A percentile compares a stretch with the other conserved stretches of the same genome.
These are phyloP conservation scores for Sporisorium scitamineum DNA, from an alignment of 1,284 basidiomycete species.

Conservation along the genomic window DNA sequence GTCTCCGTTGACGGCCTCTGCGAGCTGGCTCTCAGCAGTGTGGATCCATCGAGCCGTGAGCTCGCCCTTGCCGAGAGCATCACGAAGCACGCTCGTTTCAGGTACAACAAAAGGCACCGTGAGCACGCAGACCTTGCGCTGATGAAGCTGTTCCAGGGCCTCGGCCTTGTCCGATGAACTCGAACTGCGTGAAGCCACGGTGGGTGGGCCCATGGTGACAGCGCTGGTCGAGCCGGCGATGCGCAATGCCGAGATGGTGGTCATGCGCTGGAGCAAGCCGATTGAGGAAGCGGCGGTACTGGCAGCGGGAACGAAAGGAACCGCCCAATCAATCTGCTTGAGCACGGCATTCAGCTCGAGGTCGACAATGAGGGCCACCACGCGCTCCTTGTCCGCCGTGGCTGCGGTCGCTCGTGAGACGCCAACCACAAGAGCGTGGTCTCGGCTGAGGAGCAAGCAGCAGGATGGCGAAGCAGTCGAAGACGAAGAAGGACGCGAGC, in stretches of 20 bases:
- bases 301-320: constrained; percentile 25
- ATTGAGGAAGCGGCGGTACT: constrained; percentile 10
- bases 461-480: constrained; percentile 28
- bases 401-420: constrained; percentile 20
- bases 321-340: constrained; percentile 41
- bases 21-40: background rate
- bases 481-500: constrained; percentile 26
- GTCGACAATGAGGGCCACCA: constrained; percentile 40
- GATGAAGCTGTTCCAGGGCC: constrained; percentile 29
- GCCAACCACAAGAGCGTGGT: constrained; percentile 40
- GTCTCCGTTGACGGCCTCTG: background rate
- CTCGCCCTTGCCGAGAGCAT: constrained; percentile 49
- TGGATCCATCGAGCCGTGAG: constrained; percentile 38
- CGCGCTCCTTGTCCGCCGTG: constrained; percentile 35
- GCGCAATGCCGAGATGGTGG: constrained; percentile 37
- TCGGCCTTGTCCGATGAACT: constrained; percentile 27
- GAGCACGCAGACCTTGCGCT: constrained; percentile 39
- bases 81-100: constrained; percentile 40
- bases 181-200: constrained; percentile 11
- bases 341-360: constrained; percentile 44
- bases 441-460: constrained; percentile 42
- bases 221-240: constrained; percentile 43
- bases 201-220: constrained; percentile 37
- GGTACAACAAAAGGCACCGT: constrained; percentile 38
- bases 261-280: constrained; percentile 28